phyloP scores from a whole-genome alignment of 768 basidiomycete genomes.

The Scleroderma citrinum region DNA sequence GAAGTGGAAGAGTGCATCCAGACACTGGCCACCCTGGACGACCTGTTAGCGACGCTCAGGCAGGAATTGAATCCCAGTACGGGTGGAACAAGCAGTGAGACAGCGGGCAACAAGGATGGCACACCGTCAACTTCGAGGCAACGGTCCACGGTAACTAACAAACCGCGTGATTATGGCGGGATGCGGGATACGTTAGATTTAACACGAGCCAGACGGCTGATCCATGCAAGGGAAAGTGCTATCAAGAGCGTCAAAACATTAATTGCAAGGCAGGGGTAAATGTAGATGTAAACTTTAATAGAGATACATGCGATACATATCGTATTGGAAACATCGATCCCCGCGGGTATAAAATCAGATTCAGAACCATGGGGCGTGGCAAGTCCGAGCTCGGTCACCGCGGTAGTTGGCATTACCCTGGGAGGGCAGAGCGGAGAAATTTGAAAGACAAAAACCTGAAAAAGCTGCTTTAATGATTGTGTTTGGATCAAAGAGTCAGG shows the following conservation, averaged over 20 bases:
- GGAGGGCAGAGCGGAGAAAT: too few species aligned
- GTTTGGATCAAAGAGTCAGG: neutral
- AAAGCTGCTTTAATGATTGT: neutral
- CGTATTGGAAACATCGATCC: too few species aligned
- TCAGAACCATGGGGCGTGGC: too few species aligned
- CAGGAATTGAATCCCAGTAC: conserved; percentile 25
- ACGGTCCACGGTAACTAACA: conserved; percentile 10
- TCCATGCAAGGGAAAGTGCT: conserved; percentile 64
- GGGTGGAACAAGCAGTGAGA: neutral
- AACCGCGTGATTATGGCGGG: conserved; percentile 41
- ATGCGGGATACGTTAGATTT: conserved; percentile 43
- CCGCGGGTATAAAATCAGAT: too few species aligned
- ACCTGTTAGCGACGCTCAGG: conserved; percentile 52
- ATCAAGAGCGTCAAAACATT: conserved; percentile 56
- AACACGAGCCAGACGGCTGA: conserved; percentile 57
- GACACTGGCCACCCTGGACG: conserved; percentile 56
- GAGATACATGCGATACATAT: too few species aligned
- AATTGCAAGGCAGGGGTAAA: conserved; percentile 35
- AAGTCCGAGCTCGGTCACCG: too few species aligned
- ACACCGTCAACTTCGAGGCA: neutral
- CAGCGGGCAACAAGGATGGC: neutral
- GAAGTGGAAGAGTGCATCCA: conserved; percentile 59
- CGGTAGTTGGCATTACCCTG: too few species aligned
- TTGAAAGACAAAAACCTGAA: neutral
- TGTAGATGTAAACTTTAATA: neutral